phyloP scores from a whole-genome alignment of 768 basidiomycete genomes.

The Agrocybe praecox region DNA sequence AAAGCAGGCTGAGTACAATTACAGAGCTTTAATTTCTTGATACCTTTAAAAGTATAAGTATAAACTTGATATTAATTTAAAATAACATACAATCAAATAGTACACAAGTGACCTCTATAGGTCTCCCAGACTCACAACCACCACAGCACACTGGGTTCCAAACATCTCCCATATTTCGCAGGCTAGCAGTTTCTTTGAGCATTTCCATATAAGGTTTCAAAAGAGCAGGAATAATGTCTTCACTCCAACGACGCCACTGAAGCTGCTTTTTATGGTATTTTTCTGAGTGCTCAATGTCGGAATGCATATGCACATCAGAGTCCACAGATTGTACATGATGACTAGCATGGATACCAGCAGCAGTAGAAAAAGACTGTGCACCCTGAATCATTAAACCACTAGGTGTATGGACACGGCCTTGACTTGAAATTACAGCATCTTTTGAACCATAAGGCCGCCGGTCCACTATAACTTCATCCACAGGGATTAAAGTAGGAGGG shows the following conservation, averaged over 20 bases:
- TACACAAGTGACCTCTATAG: slow-evolving; percentile 7
- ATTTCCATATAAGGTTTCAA: slow-evolving; percentile 11
- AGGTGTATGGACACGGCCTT: no score
- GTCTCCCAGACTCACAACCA: background rate
- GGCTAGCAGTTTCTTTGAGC: background rate
- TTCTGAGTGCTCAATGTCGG: background rate
- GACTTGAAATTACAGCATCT: no score
- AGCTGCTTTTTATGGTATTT: slow-evolving; percentile 1
- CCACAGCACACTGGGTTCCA: background rate
- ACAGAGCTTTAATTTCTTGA: slow-evolving; percentile 5
- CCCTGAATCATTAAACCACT: background rate
- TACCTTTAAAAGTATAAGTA: background rate
- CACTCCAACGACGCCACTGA: slow-evolving; percentile 13
- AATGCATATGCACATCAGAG: no score
- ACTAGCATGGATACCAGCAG: no score
- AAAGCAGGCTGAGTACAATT: slow-evolving; percentile 8
- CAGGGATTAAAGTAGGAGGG: no score
- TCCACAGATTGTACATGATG: background rate
- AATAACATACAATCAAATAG: slow-evolving; percentile 12
- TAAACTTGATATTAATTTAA: background rate
- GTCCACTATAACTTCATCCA: no score
- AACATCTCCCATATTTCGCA: background rate
- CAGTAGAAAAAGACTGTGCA: no score
- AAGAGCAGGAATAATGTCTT: slow-evolving; percentile 11
- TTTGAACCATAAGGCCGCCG: no score